Base-by-base conservation (phyloP, 768 basidiomycete genomes). In the Collybiopsis luxurians region DNA sequence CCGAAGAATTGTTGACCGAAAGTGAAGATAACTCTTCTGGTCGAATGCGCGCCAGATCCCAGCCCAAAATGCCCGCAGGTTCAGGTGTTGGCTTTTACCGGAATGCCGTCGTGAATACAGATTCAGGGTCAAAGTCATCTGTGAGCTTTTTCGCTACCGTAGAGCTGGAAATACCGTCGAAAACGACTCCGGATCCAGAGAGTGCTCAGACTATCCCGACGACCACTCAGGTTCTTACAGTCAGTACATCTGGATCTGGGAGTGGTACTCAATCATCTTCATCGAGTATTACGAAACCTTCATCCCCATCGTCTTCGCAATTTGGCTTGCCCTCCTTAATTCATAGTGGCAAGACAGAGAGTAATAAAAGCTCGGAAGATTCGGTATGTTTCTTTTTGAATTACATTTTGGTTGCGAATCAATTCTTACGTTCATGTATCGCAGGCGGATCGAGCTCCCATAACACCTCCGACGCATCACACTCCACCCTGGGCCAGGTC, bases 101-200 rank as follows among this genome's bases (percentile, higher is more conserved):
- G 38, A 81, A 84, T 65, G 82, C 82, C 30, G 77, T 83, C 36
- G 81, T 84, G 55, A 68, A 70, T 15, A 75, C 79, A 30, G 75
- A 74, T 56, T 71, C 72, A 36, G 80, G 83, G 62, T 62, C 76
- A 3, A 79, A 77, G 54, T 66, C 76, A 15, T 60, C 75, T 10
- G 87, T 92, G 56, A 85, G 81, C 60, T 94, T 94, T 72, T 89
- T 85, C 46, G 88, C 93, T 44, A 81, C 75, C 55, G 92, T 90
- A 64, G 92, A 93, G 69, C 66, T 93, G 53, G 90, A 91, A 43
- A 78, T 46, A 46, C 40, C 43, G 19, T 55, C 54, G 26, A 42
- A n/a, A 11, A 24, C 39, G 21, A 7, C 75, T 48, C 59, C 67
- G n/a, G 63, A 63, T 5, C 59, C 51, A 46, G 63, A 63, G 53